phyloP scores from a whole-genome alignment of 306 rosid genomes.

The Castanea mollissima region DNA sequence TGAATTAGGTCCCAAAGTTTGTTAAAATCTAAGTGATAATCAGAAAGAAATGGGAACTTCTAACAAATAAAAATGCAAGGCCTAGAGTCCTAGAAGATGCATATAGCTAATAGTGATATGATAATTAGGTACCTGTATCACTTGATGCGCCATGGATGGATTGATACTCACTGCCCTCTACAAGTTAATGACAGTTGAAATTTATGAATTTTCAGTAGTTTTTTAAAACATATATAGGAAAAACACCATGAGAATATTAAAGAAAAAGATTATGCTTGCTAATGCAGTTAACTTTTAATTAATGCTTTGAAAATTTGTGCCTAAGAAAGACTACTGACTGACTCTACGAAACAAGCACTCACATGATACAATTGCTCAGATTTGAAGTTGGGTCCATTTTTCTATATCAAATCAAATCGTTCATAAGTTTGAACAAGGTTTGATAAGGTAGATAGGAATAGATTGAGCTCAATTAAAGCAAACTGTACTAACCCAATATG shows the following conservation, averaged over 20 bases:
- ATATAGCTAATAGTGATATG: background rate
- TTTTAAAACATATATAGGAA: background rate
- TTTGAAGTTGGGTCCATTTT: background rate
- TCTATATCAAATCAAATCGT: background rate
- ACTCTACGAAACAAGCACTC: no score
- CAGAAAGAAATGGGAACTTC: background rate
- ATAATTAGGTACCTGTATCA: conserved; percentile 61
- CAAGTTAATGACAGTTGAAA: conserved; percentile 17
- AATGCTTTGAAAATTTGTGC: no score
- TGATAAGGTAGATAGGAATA: no score
- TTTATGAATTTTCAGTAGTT: background rate
- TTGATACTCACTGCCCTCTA: conserved; percentile 84
- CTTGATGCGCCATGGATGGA: conserved; percentile 67
- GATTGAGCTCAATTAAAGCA: no score
- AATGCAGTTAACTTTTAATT: background rate
- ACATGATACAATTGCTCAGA: background rate
- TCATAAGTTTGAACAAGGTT: background rate
- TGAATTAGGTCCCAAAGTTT: background rate
- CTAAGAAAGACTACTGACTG: no score
- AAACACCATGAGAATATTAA: background rate
- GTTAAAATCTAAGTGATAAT: background rate
- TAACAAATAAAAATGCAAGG: background rate
- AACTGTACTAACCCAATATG: no score
- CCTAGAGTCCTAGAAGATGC: background rate
- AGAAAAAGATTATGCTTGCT: background rate